phyloP scores from a whole-genome alignment of 1,284 basidiomycete genomes.

The Moniliophthora roreri region DNA sequence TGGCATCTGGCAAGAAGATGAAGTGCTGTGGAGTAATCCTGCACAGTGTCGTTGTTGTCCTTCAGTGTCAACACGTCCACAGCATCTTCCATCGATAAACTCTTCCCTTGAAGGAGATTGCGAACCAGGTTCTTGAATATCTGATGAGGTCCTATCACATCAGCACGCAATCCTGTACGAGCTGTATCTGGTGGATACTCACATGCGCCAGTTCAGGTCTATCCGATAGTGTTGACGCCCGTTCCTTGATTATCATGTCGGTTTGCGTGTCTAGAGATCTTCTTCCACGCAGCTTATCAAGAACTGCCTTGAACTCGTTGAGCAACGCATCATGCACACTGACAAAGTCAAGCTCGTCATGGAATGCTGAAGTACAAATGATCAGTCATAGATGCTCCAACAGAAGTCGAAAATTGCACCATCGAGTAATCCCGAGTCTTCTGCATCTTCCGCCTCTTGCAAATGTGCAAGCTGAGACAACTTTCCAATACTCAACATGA shows the following conservation, averaged over 20 bases:
- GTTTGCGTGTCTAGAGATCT: constrained; percentile 69
- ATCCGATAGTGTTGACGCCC: constrained; percentile 48
- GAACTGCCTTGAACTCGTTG: constrained; percentile 54
- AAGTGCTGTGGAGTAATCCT: constrained; percentile 65
- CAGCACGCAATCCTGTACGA: not conserved
- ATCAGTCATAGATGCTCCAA: not conserved
- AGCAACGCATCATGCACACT: constrained; percentile 68
- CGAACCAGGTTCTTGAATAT: constrained; percentile 67
- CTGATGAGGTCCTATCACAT: constrained; percentile 28
- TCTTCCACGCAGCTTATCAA: constrained; percentile 48
- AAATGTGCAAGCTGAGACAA: constrained; percentile 79
- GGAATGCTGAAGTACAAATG: constrained; percentile 49
- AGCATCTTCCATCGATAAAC: constrained; percentile 65
- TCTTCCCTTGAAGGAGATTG: constrained; percentile 67
- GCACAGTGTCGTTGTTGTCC: constrained; percentile 55
- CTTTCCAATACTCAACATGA: constrained; percentile 88
- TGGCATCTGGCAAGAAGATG: constrained; percentile 56
- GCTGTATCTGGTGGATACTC: constrained; percentile 16
- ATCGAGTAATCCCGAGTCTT: constrained; percentile 53
- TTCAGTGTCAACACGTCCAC: constrained; percentile 74
- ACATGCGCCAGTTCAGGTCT: constrained; percentile 49
- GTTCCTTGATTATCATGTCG: constrained; percentile 56
- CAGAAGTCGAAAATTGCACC: constrained; percentile 35
- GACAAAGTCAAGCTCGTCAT: constrained; percentile 73
- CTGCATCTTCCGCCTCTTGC: constrained; percentile 51